These are phyloP conservation scores for Creolimax fragrantissima DNA, from an alignment of 78 protist genomes.

Conservation along the genomic window DNA sequence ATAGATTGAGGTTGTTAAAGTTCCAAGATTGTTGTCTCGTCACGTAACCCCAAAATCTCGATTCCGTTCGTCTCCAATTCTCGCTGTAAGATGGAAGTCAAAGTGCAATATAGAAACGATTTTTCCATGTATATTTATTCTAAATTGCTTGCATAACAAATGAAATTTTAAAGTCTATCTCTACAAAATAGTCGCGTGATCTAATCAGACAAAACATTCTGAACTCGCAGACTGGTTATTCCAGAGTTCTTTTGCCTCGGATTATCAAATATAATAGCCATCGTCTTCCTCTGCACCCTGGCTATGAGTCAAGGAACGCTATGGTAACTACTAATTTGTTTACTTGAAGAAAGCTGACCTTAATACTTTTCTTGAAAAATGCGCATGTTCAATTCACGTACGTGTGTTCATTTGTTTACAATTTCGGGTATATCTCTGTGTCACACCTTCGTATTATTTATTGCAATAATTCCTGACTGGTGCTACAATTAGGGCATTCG, in stretches of 20 bases:
- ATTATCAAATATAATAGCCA: neutral
- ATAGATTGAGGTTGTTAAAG: too few relatives aligned
- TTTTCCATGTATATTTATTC: too few relatives aligned
- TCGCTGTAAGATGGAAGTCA: too few relatives aligned
- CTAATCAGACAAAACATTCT: too few relatives aligned
- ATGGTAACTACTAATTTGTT: neutral
- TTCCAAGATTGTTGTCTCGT: too few relatives aligned
- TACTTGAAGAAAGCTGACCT: neutral
- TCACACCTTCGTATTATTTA: neutral
- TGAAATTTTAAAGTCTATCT: too few relatives aligned
- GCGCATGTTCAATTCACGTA: neutral
- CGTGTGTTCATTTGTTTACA: neutral
- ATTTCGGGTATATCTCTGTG: neutral
- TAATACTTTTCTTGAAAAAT: neutral
- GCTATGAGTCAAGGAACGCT: neutral
- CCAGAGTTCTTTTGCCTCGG: neutral
- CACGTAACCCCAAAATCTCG: too few relatives aligned
- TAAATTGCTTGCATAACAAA: too few relatives aligned
- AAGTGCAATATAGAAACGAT: too few relatives aligned
- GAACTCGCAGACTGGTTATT: neutral
- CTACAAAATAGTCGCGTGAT: too few relatives aligned
- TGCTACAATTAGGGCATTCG: neutral
- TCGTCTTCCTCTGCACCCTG: neutral
- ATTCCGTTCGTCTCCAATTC: too few relatives aligned
- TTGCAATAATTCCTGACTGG: neutral